Evolutionary conservation across 176 grass and related monocot species (phyloP).

Genomic region (Poa pratensis): DNA sequence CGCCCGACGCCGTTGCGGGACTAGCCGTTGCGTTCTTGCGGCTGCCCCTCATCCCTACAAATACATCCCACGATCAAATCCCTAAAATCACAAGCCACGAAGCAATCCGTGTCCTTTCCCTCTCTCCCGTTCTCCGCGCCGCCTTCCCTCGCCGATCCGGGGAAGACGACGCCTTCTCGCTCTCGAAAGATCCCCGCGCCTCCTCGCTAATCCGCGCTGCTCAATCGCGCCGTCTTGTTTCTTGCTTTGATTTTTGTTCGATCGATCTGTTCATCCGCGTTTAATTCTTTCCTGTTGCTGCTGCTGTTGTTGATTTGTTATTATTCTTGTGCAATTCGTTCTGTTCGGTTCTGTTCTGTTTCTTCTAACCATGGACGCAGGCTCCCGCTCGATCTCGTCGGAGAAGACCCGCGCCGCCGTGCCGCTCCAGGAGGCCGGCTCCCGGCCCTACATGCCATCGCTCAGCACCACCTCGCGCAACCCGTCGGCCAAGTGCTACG

Average conservation of each 20-base stretch:
- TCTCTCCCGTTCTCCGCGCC: background rate
- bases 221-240: background rate
- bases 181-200: background rate
- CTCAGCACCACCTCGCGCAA: constrained; percentile 39
- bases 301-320: background rate
- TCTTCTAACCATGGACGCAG: constrained; percentile 20
- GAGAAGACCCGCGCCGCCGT: background rate
- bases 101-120: background rate
- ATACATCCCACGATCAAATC: background rate
- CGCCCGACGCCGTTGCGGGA: background rate
- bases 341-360: background rate
- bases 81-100: background rate
- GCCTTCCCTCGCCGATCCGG: background rate
- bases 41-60: background rate
- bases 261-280: background rate
- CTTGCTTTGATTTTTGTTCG: background rate
- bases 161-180: background rate
- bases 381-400: constrained; percentile 2
- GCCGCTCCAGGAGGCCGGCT: constrained; percentile 46
- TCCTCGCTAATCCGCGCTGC: background rate
- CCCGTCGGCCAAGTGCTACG: constrained; percentile 38
- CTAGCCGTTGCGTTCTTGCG: background rate
- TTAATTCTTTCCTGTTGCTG: background rate
- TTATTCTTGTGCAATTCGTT: background rate
- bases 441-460: constrained; percentile 42